These are phyloP conservation scores for Macrotyloma uniflorum DNA, from an alignment of 306 rosid genomes.

Conservation along the genomic window DNA sequence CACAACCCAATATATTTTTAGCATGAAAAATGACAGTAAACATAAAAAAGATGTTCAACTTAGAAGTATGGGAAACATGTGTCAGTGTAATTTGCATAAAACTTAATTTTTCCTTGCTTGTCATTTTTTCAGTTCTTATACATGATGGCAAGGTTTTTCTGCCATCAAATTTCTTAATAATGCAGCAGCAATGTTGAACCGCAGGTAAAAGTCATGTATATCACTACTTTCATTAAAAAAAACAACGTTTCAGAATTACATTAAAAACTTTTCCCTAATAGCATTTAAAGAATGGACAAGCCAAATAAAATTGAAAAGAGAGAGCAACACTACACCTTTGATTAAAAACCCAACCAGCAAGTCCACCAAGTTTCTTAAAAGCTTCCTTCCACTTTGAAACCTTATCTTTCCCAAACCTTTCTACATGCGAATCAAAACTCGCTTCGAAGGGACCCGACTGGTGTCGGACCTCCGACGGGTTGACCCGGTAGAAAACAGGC, in stretches of 20 bases:
- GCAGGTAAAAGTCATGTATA: neutral
- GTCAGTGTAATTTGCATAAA: too few species aligned
- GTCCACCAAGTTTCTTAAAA: constrained; percentile 12
- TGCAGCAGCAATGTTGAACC: neutral
- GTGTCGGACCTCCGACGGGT: constrained; percentile 36
- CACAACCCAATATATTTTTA: too few species aligned
- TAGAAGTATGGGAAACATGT: too few species aligned
- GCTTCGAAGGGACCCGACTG: constrained; percentile 27
- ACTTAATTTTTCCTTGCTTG: too few species aligned
- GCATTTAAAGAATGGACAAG: too few species aligned
- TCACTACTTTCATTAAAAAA: neutral
- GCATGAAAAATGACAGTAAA: too few species aligned
- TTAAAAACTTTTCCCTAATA: neutral
- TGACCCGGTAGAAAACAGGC: constrained; percentile 48
- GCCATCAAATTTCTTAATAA: neutral
- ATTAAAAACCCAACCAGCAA: constrained; percentile 28
- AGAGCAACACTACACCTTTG: neutral
- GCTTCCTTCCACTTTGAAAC: constrained; percentile 36
- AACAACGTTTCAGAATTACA: neutral
- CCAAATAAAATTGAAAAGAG: neutral
- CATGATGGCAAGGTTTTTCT: neutral
- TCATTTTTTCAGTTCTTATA: too few species aligned
- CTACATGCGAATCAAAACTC: neutral
- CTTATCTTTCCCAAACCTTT: neutral
- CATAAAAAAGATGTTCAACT: too few species aligned